Conservation (phyloP, 2,329 filamentous ascomycete genomes). For the Myrmaecium sp. region DNA sequence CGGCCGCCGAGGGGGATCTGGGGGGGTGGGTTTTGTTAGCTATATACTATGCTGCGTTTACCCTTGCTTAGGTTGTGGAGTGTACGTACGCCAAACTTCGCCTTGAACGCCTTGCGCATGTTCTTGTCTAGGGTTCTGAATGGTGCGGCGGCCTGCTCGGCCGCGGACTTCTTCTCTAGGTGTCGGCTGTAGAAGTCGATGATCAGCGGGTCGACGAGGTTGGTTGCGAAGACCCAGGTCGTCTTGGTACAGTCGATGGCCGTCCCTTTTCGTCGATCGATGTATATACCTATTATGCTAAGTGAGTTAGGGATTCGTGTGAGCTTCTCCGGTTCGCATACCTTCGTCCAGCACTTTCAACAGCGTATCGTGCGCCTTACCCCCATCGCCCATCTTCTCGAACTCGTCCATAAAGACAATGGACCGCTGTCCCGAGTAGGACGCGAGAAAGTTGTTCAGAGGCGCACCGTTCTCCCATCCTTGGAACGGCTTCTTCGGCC, state of each 20-base stretch:
- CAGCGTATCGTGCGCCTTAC: conserved; percentile 26
- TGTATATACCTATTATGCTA: conserved; percentile 16
- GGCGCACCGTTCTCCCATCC: conserved; percentile 21
- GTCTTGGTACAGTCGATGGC: conserved; percentile 27
- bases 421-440: conserved; percentile 16
- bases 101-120: conserved; percentile 10
- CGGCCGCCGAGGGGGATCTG: conserved; percentile 25
- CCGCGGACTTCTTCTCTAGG: conserved; percentile 7
- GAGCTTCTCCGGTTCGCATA: conserved; percentile 5
- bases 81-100: conserved; percentile 9
- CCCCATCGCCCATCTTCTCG: conserved; percentile 27
- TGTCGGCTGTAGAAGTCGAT: conserved; percentile 21
- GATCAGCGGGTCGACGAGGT: conserved; percentile 24
- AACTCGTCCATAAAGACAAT: conserved; percentile 37
- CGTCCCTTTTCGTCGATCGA: conserved; percentile 20
- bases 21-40: not conserved
- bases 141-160: conserved; percentile 5
- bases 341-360: conserved; percentile 29
- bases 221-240: conserved; percentile 34
- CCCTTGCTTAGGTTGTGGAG: not conserved
- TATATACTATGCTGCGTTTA: not conserved
- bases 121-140: conserved; percentile 9
- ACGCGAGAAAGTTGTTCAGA: conserved; percentile 32
- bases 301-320: no score
- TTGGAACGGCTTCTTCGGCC: conserved; percentile 19